These are phyloP conservation scores for Russula sp. DNA, from an alignment of 768 basidiomycete genomes.

Conservation along the genomic window DNA sequence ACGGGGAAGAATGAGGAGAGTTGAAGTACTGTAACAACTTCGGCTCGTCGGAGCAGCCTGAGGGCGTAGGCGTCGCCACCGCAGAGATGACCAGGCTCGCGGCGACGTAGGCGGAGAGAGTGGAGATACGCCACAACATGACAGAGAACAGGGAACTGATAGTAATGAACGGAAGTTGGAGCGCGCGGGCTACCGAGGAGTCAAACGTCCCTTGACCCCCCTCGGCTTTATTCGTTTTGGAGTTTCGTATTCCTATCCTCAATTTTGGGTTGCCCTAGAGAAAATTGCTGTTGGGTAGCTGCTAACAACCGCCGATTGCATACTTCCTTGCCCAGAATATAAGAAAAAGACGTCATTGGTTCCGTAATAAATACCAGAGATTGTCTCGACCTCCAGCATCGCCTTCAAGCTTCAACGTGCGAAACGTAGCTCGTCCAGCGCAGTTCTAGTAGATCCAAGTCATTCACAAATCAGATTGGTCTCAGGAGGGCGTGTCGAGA, in stretches of 20 bases:
- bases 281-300: neutral
- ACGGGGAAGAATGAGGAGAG: neutral
- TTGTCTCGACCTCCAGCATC: neutral
- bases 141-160: neutral
- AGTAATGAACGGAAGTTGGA: slow-evolving; percentile 15
- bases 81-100: neutral
- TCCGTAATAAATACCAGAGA: neutral
- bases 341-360: neutral
- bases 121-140: slow-evolving; percentile 4
- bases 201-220: neutral
- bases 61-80: slow-evolving; percentile 6
- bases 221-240: slow-evolving; percentile 5
- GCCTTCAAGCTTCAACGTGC: neutral
- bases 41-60: neutral
- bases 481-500: too few species aligned
- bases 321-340: neutral
- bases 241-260: slow-evolving; percentile 10
- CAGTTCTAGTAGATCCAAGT: too few species aligned
- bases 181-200: neutral
- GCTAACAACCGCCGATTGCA: neutral
- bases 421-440: neutral
- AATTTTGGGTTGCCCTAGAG: neutral
- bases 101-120: slow-evolving; percentile 5
- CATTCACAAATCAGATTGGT: too few species aligned
- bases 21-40: neutral